Percentiles rank a stretch among this genome's conserved stretches.
phyloP scores from a whole-genome alignment of 305 asterid genomes.

The Fraxinus sp. region DNA sequence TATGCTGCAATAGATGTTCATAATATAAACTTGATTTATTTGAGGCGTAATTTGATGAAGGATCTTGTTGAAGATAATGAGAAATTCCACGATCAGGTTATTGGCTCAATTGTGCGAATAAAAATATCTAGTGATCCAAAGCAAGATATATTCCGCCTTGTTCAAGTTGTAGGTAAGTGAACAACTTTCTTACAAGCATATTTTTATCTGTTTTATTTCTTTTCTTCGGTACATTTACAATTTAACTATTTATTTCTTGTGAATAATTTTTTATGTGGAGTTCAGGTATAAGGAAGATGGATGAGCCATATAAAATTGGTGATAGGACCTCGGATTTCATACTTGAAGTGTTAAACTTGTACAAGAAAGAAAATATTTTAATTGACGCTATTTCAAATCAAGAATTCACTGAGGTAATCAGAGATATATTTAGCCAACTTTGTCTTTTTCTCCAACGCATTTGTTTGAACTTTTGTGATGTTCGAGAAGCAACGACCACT shows the following conservation, averaged over 20 bases:
- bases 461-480: constrained; percentile 15
- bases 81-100: constrained; percentile 57
- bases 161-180: constrained; percentile 79
- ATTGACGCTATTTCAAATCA: constrained; percentile 78
- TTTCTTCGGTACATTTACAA: not conserved
- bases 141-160: constrained; percentile 82
- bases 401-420: constrained; percentile 77
- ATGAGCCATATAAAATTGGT: constrained; percentile 51
- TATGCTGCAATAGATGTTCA: constrained; percentile 85
- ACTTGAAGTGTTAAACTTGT: constrained; percentile 79
- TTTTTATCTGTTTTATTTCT: constrained; percentile 10
- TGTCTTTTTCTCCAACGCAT: constrained; percentile 7
- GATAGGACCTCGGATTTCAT: constrained; percentile 61
- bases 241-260: constrained; percentile 1
- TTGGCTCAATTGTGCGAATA: constrained; percentile 82
- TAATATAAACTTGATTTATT: constrained; percentile 75
- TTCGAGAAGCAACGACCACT: not conserved
- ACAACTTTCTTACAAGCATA: constrained; percentile 11
- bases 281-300: constrained; percentile 68
- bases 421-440: not conserved
- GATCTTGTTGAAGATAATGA: constrained; percentile 59
- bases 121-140: constrained; percentile 70
- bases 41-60: constrained; percentile 76
- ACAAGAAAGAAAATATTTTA: constrained; percentile 71
- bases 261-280: constrained; percentile 4